Evolutionary conservation across 371 early-diverging fungal species (phyloP), one percentile per base, ranked within the genome.

Genomic region (Mortierella sp.): DNA sequence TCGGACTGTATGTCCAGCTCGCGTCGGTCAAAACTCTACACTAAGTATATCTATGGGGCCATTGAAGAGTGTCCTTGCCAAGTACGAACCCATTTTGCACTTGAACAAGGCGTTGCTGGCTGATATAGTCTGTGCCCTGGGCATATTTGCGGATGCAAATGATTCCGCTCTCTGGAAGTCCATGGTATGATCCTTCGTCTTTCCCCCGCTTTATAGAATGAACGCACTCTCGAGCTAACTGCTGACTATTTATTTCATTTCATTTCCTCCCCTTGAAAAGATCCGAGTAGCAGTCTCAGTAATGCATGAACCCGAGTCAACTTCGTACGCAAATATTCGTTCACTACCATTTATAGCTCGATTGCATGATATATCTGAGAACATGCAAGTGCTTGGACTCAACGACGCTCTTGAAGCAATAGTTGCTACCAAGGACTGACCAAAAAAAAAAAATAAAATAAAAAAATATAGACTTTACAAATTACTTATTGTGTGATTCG

Each of bases 61-160:
- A 32, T 19, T 70, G 38, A 58, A 24, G 36, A 19, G 22, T 9
- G 43, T 41, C 3, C 28, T 66, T 4, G 8, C 10, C 3, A 65
- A 22, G 4, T 70, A 21, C 47, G 10, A 21, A 40, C 21, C 55
- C 0, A 15, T 70, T 16, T 52, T 70, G 13, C 38, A n/a, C 19
- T 0, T 70, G 43, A 65, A 76, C 24, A 13, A 19, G 22, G 41
- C 67, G 1, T 38, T 76, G 41, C 22, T 57, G 33, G 76, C 70
- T 3, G 62, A 76, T 22, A 22, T 76, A 10, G 33, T 76, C 21
- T 76, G 66, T 38, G 76, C 69, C 11, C 5, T 70, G 7, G 70
- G 66, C 13, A 0, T 61, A 10, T 57, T 36, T 40, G 22, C 50
- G 15, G 50, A 61, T 36, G 16, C 38, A 28, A 47, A 57, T 4